These are phyloP conservation scores for Ophiostoma quercus DNA, from an alignment of 2,329 filamentous ascomycete genomes.

Conservation along the genomic window DNA sequence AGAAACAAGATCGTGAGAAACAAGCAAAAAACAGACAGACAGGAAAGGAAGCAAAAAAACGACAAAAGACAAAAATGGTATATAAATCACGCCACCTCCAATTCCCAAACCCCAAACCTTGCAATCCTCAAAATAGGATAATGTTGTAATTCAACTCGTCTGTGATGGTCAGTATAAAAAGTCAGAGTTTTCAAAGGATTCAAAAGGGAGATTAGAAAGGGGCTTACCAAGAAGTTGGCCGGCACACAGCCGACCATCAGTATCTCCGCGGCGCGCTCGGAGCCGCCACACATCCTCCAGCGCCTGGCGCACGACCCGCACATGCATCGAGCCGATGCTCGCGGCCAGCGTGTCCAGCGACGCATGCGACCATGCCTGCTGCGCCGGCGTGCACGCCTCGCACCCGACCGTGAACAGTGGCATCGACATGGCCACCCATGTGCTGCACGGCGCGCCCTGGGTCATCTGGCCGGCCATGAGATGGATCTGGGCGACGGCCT, in stretches of 20 bases:
- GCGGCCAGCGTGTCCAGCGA: constrained; percentile 18
- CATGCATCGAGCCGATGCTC: constrained; percentile 21
- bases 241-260: constrained; percentile 17
- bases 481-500: constrained; percentile 17
- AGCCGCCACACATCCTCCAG: constrained; percentile 21
- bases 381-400: constrained; percentile 16
- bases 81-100: neutral
- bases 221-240: constrained; percentile 15
- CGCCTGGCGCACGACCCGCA: constrained; percentile 17
- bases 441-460: constrained; percentile 20
- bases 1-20: neutral
- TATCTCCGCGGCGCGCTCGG: constrained; percentile 18
- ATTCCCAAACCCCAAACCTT: neutral
- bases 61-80: neutral
- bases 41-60: neutral
- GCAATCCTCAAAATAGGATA: constrained; percentile 20
- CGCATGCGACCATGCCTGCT: constrained; percentile 24
- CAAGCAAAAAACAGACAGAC: no score
- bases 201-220: neutral
- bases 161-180: constrained; percentile 7
- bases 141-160: constrained; percentile 22
- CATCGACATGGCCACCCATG: constrained; percentile 24
- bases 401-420: constrained; percentile 24
- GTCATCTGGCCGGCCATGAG: constrained; percentile 22
- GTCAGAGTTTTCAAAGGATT: neutral